Conservation (phyloP, 176 grass and related monocot genomes). For the Phoenix roebelenii region DNA sequence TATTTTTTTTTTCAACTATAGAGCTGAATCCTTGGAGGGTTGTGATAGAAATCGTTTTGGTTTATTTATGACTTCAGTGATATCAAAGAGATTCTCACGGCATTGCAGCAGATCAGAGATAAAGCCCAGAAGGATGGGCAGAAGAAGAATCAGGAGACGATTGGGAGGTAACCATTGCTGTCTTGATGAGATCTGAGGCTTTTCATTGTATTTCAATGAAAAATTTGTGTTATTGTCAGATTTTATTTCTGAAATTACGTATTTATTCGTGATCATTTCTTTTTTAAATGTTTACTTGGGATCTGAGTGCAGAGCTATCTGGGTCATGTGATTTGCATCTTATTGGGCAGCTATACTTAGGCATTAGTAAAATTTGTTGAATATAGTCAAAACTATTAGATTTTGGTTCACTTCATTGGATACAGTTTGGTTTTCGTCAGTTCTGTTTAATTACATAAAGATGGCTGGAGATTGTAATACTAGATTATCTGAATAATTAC, state of each 20-base stretch:
- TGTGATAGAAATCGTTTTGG: background rate
- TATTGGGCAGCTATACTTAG: too few relatives aligned
- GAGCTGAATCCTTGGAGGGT: background rate
- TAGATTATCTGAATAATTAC: too few relatives aligned
- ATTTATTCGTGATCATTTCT: background rate
- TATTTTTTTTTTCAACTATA: background rate
- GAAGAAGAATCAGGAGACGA: conserved; percentile 3
- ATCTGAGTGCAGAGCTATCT: too few relatives aligned
- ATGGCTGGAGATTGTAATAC: too few relatives aligned
- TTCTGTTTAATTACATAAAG: too few relatives aligned
- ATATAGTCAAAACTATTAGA: too few relatives aligned
- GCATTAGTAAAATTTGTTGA: too few relatives aligned
- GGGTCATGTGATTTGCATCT: too few relatives aligned
- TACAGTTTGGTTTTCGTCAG: too few relatives aligned
- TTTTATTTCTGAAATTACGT: background rate
- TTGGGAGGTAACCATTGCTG: background rate
- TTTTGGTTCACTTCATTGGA: too few relatives aligned
- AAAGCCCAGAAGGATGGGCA: conserved; percentile 11
- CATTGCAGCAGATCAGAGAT: conserved; percentile 13
- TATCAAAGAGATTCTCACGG: conserved; percentile 12
- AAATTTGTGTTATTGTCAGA: too few relatives aligned
- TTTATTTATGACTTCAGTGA: conserved; percentile 1
- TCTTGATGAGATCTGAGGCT: background rate
- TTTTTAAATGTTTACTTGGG: too few relatives aligned
- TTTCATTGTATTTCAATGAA: background rate